Base-by-base conservation (phyloP, 306 rosid species). In the Quercus cerris region DNA sequence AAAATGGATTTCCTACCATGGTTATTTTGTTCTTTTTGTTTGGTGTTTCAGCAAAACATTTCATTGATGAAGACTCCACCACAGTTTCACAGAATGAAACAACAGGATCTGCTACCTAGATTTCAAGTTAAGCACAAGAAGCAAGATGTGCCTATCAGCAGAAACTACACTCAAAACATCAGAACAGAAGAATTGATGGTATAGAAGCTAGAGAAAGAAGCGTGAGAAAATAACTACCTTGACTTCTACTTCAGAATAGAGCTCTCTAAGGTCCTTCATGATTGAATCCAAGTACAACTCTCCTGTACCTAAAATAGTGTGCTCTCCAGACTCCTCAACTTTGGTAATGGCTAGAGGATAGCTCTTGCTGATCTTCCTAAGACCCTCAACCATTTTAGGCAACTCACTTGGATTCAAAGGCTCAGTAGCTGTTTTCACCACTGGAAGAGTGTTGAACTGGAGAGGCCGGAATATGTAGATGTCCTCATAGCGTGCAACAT, bases 321-420 rank as follows among this genome's bases (percentile, higher is more conserved):
- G 99, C 81, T 95, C 99, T 80, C 99, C 99, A 62, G 99, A 95
- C 80, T 95, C 99, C 91, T 93, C 98, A 54, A 95, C 99, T 87
- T 95, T 95, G 56, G 99, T 95, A 56, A 95, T 91, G 59, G 99
- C 98, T 73, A 95, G 85, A 72, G 99, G 99, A 86, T 95, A 95
- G 84, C 99, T 95, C 89, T 95, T 93, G 90, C 99, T 91, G 80
- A 95, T 95, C 88, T 95, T 95, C 79, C 99, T 90, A 71, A 95
- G 93, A 56, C 99, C 99, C 94, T 95, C 99, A 67, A 93, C 99
- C 99, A 95, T 95, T 83, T 95, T 95, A 33, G 99, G 99, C 86
- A 93, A 84, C 82, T 95, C 99, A 70, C 99, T 95, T 75, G 99
- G 99, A 84, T 93, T 95, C 80, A 95, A 87, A 38, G 99, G 99